These are phyloP conservation scores for Rhodotorula paludigena DNA, from an alignment of 768 basidiomycete species.

Conservation along the genomic window DNA sequence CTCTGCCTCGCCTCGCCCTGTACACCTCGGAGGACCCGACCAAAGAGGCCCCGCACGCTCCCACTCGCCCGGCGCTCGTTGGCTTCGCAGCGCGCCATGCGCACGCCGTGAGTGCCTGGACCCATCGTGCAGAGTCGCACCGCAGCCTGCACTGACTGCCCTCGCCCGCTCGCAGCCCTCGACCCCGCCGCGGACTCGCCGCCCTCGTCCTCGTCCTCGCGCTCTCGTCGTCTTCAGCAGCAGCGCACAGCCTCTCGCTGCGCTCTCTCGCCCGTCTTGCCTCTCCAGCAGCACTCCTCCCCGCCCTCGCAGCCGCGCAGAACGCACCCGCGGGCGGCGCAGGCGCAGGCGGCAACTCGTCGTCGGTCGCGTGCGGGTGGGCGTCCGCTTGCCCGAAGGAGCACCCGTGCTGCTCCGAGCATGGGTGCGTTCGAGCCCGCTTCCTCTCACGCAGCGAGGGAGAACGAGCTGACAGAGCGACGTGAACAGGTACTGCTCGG, in stretches of 20 bases:
- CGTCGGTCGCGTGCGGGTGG: slow-evolving; percentile 18
- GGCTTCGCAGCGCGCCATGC: too few species aligned
- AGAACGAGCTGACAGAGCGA: background rate
- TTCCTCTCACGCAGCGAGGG: too few species aligned
- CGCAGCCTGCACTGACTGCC: too few species aligned
- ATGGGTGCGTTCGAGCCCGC: slow-evolving; percentile 21
- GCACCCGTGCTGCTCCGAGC: slow-evolving; percentile 44
- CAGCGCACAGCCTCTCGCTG: too few species aligned
- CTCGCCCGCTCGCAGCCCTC: too few species aligned
- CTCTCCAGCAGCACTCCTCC: background rate
- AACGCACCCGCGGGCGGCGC: slow-evolving; percentile 20
- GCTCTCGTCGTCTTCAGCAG: too few species aligned
- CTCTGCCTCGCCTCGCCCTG: too few species aligned
- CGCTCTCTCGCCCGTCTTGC: background rate
- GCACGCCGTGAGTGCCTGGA: too few species aligned
- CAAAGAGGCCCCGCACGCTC: too few species aligned
- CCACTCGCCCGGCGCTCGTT: too few species aligned
- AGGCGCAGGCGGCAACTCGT: background rate
- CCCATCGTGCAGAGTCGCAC: too few species aligned
- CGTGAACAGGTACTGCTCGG: slow-evolving; percentile 37
- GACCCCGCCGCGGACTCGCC: background rate
- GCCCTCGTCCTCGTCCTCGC: background rate
- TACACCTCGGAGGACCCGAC: too few species aligned
- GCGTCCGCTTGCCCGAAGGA: slow-evolving; percentile 27
- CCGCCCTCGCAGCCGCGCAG: background rate